These are phyloP conservation scores for Rhodofomes roseus DNA, from an alignment of 1,284 basidiomycete genomes.

Conservation along the genomic window DNA sequence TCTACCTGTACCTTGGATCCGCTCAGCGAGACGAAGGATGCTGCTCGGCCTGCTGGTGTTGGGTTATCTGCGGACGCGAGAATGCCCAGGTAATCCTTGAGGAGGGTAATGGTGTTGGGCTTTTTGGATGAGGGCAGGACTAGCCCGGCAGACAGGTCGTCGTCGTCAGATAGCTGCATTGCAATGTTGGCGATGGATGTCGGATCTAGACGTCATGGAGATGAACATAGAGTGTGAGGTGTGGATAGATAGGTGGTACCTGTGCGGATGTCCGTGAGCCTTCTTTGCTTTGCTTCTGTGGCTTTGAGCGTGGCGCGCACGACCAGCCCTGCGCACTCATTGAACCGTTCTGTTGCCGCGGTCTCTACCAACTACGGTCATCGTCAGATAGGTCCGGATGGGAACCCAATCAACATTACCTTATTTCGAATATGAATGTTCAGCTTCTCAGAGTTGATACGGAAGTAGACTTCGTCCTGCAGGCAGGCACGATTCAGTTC, in stretches of 20 bases:
- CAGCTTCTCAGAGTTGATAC: constrained; percentile 87
- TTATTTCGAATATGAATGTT: constrained; percentile 87
- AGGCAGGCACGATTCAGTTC: constrained; percentile 1
- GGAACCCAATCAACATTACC: constrained; percentile 37
- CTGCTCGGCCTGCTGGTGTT: constrained; percentile 60
- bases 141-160: constrained; percentile 55
- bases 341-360: constrained; percentile 77
- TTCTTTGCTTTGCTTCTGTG: constrained; percentile 61
- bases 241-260: constrained; percentile 35
- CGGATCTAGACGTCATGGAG: constrained; percentile 41
- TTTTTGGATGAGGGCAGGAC: constrained; percentile 51
- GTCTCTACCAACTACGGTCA: constrained; percentile 65
- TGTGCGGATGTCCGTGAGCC: constrained; percentile 59
- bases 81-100: constrained; percentile 77
- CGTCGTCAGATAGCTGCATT: constrained; percentile 57
- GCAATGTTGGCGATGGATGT: constrained; percentile 59
- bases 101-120: constrained; percentile 50
- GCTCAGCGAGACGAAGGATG: constrained; percentile 67
- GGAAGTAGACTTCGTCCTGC: constrained; percentile 74
- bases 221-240: constrained; percentile 4
- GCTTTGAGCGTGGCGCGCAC: constrained; percentile 69
- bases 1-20: constrained; percentile 77
- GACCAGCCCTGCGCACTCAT: constrained; percentile 68
- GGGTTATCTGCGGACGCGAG: constrained; percentile 79
- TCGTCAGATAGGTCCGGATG: neutral